Base-by-base conservation (phyloP, 2,329 filamentous ascomycete genomes). In the Fusarium proliferatum region DNA sequence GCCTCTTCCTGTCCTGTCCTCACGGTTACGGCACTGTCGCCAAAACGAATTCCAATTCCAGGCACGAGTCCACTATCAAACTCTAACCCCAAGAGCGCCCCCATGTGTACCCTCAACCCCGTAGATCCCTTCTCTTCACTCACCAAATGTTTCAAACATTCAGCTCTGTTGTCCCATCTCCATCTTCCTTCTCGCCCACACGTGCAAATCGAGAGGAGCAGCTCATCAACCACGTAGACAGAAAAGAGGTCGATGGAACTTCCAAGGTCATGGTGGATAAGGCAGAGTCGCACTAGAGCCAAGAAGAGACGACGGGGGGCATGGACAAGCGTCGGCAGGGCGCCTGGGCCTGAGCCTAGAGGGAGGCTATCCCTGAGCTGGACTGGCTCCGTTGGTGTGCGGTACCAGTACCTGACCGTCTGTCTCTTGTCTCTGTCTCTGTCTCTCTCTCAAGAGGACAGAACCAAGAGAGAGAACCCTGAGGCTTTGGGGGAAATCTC, bases 271-370 rank as follows among this genome's bases (percentile, higher is more conserved):
- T 48, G 56, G 75, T 77, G 64, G 66, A 57, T 66, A 65, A 67
- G 61, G 71, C 64, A 66, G 59, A 71, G 67, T 65, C 67, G 52
- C 73, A 66, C 73, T 64, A 71, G 67, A 59, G 43, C 70, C 64
- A 26, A 26, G 26, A 59, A 63, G 63, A 74, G 69, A 51, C 65
- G 55, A 57, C 55, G 59, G 73, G 64, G 70, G 66, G 69, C 66
- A 70, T 77, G 64, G 64, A 61, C 61, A 64, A 69, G 69, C 69
- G 72, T 74, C 67, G 71, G 70, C 72, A 72, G 65, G 74, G 67
- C 70, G 72, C 68, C 71, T 77, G 70, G 70, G 70, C 73, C 71
- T 71, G 71, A 61, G 57, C 46, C 68, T 72, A 64, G 74, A 75
- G 64, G 34, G 52, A 67, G 67, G 48, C 71, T 73, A 73, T 49